Evolutionary conservation across 140 eudicot genomes (phyloP).

Genomic region (Anethum foeniculum): DNA sequence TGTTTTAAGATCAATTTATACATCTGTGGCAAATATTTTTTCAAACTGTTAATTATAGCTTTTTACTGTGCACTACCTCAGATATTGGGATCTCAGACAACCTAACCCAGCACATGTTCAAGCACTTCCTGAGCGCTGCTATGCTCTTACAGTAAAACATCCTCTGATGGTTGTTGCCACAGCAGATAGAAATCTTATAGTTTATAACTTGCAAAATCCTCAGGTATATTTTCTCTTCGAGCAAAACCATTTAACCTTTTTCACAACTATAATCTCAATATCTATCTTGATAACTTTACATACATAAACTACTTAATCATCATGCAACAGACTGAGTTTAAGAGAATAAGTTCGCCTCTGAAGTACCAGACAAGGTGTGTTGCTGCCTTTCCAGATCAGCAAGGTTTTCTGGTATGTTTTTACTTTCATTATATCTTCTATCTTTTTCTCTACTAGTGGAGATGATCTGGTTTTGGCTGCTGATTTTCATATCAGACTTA

Average conservation of each 20-base stretch:
- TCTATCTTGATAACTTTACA: not conserved
- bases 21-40: not conserved
- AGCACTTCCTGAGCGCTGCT: slow-evolving; percentile 94
- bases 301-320: not conserved
- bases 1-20: not conserved
- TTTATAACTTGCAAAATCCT: slow-evolving; percentile 86
- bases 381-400: slow-evolving; percentile 94
- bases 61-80: slow-evolving; percentile 14
- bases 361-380: slow-evolving; percentile 94
- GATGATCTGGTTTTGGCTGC: not conserved
- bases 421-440: not conserved
- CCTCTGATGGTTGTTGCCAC: slow-evolving; percentile 98
- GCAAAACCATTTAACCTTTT: not conserved
- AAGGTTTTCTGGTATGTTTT: slow-evolving; percentile 76
- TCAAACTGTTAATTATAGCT: not conserved
- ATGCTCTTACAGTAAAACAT: slow-evolving; percentile 75
- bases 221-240: slow-evolving; percentile 44
- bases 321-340: slow-evolving; percentile 61
- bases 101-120: slow-evolving; percentile 72
- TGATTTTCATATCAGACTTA: not conserved
- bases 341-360: slow-evolving; percentile 68
- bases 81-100: slow-evolving; percentile 97
- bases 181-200: slow-evolving; percentile 82
- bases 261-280: not conserved
- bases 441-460: not conserved